Conservation (phyloP, 1,284 basidiomycete species). For the Rhodotorula sp. region DNA sequence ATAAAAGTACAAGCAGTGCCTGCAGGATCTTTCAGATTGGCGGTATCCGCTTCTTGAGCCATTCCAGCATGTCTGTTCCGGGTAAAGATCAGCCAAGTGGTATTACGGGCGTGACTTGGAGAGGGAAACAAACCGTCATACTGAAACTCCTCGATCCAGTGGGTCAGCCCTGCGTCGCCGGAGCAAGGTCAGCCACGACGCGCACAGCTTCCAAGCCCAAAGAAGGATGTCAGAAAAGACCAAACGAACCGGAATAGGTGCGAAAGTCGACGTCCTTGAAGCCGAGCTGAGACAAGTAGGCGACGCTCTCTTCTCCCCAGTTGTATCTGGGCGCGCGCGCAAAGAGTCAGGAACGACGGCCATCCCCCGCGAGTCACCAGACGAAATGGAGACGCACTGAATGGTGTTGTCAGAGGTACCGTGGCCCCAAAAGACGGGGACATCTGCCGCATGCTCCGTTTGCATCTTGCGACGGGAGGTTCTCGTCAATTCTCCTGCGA, state of each 20-base stretch:
- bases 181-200: no score
- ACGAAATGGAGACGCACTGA: slow-evolving; percentile 45
- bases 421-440: slow-evolving; percentile 82
- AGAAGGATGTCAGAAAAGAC: background rate
- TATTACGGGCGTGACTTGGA: background rate
- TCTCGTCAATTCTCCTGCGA: background rate
- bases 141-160: slow-evolving; percentile 8
- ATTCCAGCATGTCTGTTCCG: background rate
- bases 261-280: slow-evolving; percentile 42
- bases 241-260: slow-evolving; percentile 32
- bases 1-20: background rate
- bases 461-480: slow-evolving; percentile 58
- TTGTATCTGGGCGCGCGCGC: slow-evolving; percentile 16
- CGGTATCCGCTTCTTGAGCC: slow-evolving; percentile 2
- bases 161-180: background rate
- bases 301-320: slow-evolving; percentile 40
- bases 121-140: background rate
- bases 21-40: background rate
- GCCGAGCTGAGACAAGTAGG: slow-evolving; percentile 34
- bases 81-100: no score
- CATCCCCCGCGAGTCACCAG: background rate
- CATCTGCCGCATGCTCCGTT: slow-evolving; percentile 54
- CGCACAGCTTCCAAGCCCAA: no score
- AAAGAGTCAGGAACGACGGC: no score
- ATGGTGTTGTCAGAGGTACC: slow-evolving; percentile 74